phyloP scores from a whole-genome alignment of 768 basidiomycete genomes.

The Termitomyces sp. region DNA sequence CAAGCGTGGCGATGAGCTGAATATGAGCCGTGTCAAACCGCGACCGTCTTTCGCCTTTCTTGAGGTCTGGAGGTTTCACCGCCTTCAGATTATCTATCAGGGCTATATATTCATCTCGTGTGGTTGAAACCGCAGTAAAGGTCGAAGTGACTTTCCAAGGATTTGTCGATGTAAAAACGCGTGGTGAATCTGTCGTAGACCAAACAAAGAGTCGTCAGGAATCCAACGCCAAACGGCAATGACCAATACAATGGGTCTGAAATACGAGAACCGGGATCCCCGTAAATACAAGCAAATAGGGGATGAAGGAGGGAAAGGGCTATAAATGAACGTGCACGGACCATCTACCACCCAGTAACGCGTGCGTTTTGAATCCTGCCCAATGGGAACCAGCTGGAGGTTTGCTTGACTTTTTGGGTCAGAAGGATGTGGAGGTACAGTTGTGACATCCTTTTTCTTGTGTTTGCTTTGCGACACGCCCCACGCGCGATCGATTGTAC shows the following conservation, averaged over 20 bases:
- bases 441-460: constrained; percentile 67
- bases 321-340: constrained; percentile 50
- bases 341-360: constrained; percentile 88
- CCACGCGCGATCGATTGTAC: constrained; percentile 78
- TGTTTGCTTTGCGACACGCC: constrained; percentile 80
- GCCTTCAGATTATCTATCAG: constrained; percentile 57
- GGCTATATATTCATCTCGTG: constrained; percentile 66
- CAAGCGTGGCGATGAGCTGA: constrained; percentile 53
- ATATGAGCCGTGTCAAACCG: constrained; percentile 60
- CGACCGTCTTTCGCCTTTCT: constrained; percentile 41
- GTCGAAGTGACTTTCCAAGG: constrained; percentile 86
- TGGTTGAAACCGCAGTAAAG: constrained; percentile 65
- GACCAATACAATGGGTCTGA: constrained; percentile 33
- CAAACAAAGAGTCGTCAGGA: constrained; percentile 22
- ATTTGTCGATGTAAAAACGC: constrained; percentile 79
- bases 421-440: constrained; percentile 46
- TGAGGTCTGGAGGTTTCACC: constrained; percentile 35
- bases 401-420: constrained; percentile 64
- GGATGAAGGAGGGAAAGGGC: constrained; percentile 18
- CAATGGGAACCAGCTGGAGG: constrained; percentile 64
- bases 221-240: constrained; percentile 24
- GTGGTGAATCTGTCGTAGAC: constrained; percentile 64
- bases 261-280: constrained; percentile 38
- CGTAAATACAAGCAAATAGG: constrained; percentile 76
- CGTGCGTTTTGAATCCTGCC: constrained; percentile 69